Percentiles rank a stretch among this genome's conserved stretches.
Conservation (phyloP, 148 eudicot genomes). For the Cornus florida region DNA sequence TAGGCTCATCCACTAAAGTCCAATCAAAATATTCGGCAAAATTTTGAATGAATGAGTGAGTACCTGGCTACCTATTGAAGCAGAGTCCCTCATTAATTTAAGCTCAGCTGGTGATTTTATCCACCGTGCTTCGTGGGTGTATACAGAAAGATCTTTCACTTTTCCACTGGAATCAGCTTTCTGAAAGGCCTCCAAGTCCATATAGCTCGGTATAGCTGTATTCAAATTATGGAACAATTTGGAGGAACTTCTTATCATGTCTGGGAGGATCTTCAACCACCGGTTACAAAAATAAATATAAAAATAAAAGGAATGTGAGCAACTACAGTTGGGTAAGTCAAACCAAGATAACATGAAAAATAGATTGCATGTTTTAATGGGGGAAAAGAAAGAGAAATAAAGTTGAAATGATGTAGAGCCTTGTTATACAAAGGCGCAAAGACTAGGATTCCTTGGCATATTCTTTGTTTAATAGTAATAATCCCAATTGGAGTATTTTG, state of each 20-base stretch:
- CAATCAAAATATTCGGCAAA: neutral
- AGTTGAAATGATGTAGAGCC: no score
- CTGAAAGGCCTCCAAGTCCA: slow-evolving; percentile 59
- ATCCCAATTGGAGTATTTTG: no score
- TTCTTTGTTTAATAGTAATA: no score
- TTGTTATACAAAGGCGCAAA: no score
- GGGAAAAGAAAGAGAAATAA: no score
- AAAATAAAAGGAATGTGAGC: neutral
- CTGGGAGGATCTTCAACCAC: slow-evolving; percentile 68
- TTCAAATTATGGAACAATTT: slow-evolving; percentile 59
- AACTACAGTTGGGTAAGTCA: neutral
- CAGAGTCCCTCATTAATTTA: slow-evolving; percentile 76
- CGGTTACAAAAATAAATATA: slow-evolving; percentile 7
- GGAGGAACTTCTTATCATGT: slow-evolving; percentile 61
- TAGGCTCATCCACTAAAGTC: neutral
- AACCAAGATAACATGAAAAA: neutral
- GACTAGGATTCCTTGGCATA: no score
- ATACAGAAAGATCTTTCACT: slow-evolving; percentile 66
- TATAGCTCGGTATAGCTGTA: slow-evolving; percentile 59
- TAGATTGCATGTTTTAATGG: no score
- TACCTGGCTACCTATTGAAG: slow-evolving; percentile 87
- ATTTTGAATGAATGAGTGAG: neutral
- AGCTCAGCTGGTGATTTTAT: slow-evolving; percentile 79
- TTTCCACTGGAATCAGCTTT: slow-evolving; percentile 43
- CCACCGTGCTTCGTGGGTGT: slow-evolving; percentile 82